Percentiles rank a stretch among this genome's conserved stretches.
Evolutionary conservation across 2,329 filamentous ascomycete species (phyloP).

Genomic region (Sclerotinia sclerotiorum): DNA sequence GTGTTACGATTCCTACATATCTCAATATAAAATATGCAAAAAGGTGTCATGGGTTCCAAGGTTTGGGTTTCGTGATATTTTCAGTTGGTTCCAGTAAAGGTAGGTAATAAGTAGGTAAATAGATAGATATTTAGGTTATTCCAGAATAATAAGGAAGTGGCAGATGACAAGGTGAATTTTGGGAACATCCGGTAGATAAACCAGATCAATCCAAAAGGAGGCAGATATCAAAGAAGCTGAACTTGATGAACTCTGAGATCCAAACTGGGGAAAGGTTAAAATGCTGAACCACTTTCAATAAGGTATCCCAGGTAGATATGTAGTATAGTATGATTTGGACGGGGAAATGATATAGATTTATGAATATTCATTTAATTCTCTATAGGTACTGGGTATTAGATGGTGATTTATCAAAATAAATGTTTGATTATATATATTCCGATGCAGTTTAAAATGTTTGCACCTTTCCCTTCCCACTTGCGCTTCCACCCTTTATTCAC

Average conservation of each 20-base stretch:
- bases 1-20: constrained; percentile 15
- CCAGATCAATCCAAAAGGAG: too few relatives aligned
- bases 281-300: background rate
- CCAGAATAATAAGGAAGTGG: background rate
- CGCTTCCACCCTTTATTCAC: constrained; percentile 1
- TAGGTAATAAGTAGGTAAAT: background rate
- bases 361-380: constrained; percentile 1
- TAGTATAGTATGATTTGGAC: background rate
- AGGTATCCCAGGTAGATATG: too few relatives aligned
- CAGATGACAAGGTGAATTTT: background rate
- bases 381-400: background rate
- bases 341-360: background rate
- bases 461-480: background rate
- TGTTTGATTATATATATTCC: background rate
- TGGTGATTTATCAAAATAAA: background rate
- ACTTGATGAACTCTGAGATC: background rate
- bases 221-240: background rate
- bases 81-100: background rate
- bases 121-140: background rate
- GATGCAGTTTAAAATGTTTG: background rate
- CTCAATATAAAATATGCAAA: constrained; percentile 14
- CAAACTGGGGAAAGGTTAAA: background rate
- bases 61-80: background rate
- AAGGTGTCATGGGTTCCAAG: constrained; percentile 11
- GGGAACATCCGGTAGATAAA: too few relatives aligned